Base-by-base conservation (phyloP, 2,329 filamentous ascomycete species). In the Parastagonospora avenae region DNA sequence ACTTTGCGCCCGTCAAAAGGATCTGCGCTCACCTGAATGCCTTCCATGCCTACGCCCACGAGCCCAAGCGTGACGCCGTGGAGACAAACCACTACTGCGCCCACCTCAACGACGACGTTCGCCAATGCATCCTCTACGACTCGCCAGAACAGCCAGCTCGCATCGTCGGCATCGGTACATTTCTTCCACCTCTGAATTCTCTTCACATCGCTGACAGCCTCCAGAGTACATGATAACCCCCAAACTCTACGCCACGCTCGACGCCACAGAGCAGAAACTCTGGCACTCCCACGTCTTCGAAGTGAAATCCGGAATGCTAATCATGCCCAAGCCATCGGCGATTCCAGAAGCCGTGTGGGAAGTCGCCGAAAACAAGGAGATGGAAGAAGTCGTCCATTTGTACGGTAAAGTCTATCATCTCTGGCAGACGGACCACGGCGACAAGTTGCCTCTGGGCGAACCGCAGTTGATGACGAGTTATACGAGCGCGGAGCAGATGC, bases 41-140 rank as follows among this genome's bases (percentile, higher is more conserved):
- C n/a, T 92, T 92, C 66, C 91, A 95, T 66, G 85, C 87, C 41
- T 94, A 94, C 67, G 87, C 86, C n/a, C 80, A 85, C 24, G 88
- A 93, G 39, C 85, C 86, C 0, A 80, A 77, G 1, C 85, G 89
- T 6, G 45, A 48, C 11, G 80, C 78, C 33, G 86, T 95, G 1
- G 90, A 94, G 70, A 79, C 90, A 0, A 92, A 94, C 67, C 91
- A 95, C 72, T 96, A 94, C 74, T 96, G 91, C 69, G 82, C 87
- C 1, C 90, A 94, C 64, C 64, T 94, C 4, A 91, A 82, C 54
- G 81, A 87, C 63, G 90, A 94, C 55, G 81, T 95, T 49, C 84
- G 91, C 4, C 91, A 96, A 78, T 95, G 91, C 71, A 83, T 96
- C 28, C 82, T 96, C 55, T 96, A 94, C 76, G 91, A 95, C 73